Percentiles rank a stretch among this genome's conserved stretches.
phyloP scores from a whole-genome alignment of 495 filamentous ascomycete genomes.

The Margaritispora aquatica region DNA sequence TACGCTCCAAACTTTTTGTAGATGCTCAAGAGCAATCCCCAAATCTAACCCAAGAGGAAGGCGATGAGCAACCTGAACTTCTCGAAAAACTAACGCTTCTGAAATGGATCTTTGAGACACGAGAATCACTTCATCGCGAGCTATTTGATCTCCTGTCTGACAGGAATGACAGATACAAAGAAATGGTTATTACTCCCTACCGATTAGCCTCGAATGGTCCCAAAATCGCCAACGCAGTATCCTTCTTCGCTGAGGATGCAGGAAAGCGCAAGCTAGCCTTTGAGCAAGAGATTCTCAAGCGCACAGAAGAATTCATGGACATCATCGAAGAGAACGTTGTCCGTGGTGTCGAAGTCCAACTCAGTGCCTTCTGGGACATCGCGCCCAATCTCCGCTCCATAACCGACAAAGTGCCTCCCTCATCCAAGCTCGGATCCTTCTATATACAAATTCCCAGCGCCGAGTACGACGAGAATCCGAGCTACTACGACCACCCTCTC shows the following conservation, averaged over 20 bases:
- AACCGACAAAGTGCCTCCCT: conserved; percentile 65
- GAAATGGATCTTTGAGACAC: conserved; percentile 95
- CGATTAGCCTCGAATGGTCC: conserved; percentile 59
- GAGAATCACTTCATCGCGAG: conserved; percentile 77
- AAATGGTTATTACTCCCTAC: conserved; percentile 76
- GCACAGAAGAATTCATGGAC: conserved; percentile 70
- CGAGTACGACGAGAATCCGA: conserved; percentile 82
- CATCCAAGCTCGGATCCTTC: conserved; percentile 26
- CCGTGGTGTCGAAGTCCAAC: conserved; percentile 83
- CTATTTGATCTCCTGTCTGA: conserved; percentile 77
- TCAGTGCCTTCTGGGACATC: conserved; percentile 96
- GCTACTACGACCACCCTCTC: conserved; percentile 69
- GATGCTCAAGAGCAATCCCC: conserved; percentile 67
- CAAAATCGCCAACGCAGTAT: conserved; percentile 67
- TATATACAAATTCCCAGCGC: conserved; percentile 61
- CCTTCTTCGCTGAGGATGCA: conserved; percentile 77
- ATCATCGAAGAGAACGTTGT: conserved; percentile 81
- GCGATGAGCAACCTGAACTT: conserved; percentile 90
- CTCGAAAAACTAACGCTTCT: conserved; percentile 89
- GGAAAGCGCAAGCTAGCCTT: conserved; percentile 58
- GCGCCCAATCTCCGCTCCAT: conserved; percentile 72
- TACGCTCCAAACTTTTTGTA: conserved; percentile 64
- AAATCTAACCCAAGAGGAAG: conserved; percentile 84
- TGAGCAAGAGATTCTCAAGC: conserved; percentile 58
- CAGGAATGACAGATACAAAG: conserved; percentile 79